A percentile compares a stretch with the other conserved stretches of the same genome.
phyloP scores from a whole-genome alignment of 2,329 filamentous ascomycete species.

The Alternaria ventricosa region DNA sequence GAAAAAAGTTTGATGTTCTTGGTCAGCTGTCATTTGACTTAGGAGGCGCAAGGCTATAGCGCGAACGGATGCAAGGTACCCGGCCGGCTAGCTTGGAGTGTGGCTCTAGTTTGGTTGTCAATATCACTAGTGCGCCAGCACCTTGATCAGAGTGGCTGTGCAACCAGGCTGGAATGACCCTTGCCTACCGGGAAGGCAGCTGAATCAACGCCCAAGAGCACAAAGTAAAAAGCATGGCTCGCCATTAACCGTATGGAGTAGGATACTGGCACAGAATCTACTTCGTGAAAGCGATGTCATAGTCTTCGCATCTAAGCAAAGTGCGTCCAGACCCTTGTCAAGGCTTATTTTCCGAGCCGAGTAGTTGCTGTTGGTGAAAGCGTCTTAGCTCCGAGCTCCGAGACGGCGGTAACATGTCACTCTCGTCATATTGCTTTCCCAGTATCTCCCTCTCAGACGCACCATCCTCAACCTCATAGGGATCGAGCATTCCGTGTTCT shows the following conservation, averaged over 20 bases:
- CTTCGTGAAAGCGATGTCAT: background rate
- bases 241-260: background rate
- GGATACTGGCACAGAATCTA: background rate
- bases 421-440: background rate
- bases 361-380: background rate
- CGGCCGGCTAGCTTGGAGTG: background rate
- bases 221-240: background rate
- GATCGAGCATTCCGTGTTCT: background rate
- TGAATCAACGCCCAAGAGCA: background rate
- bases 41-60: background rate
- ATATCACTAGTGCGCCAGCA: background rate
- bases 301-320: background rate
- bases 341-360: background rate
- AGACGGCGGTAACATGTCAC: background rate
- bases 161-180: background rate
- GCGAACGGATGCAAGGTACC: conserved; percentile 1
- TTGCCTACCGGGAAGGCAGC: background rate
- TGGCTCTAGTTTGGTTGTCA: background rate
- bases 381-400: background rate
- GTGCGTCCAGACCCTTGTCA: background rate
- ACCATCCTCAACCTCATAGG: background rate
- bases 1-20: background rate
- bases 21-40: background rate
- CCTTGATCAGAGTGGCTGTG: background rate
- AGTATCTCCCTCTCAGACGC: background rate